phyloP scores from a whole-genome alignment of 148 eudicot genomes.

The Vaccinium vitisidaea region DNA sequence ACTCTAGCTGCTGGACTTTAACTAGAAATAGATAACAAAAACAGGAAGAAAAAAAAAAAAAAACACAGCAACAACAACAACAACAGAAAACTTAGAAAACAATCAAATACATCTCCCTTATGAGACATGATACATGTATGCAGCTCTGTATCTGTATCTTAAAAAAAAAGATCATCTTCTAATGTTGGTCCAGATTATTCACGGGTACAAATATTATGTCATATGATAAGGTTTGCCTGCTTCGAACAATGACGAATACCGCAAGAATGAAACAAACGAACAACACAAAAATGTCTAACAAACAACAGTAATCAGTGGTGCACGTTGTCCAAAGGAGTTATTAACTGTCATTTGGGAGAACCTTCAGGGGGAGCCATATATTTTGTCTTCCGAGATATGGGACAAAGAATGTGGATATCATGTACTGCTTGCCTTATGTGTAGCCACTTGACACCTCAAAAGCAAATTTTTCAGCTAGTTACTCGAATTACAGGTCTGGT shows the following conservation, averaged over 20 bases:
- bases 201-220: background rate
- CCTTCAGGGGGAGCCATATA: background rate
- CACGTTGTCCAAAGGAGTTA: background rate
- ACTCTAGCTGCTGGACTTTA: background rate
- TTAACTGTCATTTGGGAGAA: background rate
- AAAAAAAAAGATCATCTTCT: background rate
- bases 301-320: background rate
- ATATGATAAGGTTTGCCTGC: background rate
- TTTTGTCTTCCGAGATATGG: background rate
- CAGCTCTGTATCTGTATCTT: background rate
- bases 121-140: background rate
- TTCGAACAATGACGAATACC: background rate
- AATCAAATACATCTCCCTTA: background rate
- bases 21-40: background rate
- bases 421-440: background rate
- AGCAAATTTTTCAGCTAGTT: background rate
- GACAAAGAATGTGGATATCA: background rate
- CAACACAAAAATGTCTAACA: background rate
- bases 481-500: background rate
- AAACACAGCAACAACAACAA: too few species aligned
- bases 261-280: background rate
- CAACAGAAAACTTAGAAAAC: background rate
- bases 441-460: background rate
- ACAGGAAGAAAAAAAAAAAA: too few species aligned
- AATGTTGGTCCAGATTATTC: background rate